Conservation (phyloP, 306 rosid species). For the Dryas alaskensis region DNA sequence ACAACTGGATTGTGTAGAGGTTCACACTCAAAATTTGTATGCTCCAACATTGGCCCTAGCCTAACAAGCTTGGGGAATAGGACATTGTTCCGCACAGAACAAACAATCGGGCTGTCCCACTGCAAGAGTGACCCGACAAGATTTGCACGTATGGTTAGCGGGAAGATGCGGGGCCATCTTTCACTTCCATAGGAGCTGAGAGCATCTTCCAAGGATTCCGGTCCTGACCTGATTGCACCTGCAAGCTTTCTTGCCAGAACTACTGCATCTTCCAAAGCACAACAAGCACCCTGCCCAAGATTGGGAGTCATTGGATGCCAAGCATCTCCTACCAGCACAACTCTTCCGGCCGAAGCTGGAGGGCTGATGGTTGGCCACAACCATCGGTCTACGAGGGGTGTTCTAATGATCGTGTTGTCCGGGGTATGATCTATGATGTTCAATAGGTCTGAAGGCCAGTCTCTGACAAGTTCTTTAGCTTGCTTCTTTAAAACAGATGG, state of each 20-base stretch:
- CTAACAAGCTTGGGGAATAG: conserved; percentile 69
- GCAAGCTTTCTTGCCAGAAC: conserved; percentile 68
- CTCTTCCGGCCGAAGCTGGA: conserved; percentile 57
- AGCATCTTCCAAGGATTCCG: conserved; percentile 51
- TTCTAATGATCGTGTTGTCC: conserved; percentile 52
- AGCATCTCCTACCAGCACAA: conserved; percentile 83
- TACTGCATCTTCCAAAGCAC: conserved; percentile 87
- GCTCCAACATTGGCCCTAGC: conserved; percentile 72
- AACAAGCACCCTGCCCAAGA: conserved; percentile 94
- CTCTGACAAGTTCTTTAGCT: conserved; percentile 57
- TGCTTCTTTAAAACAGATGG: conserved; percentile 48
- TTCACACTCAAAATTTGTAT: conserved; percentile 64
- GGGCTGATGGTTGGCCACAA: conserved; percentile 80
- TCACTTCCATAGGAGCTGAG: conserved; percentile 57
- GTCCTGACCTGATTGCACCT: conserved; percentile 46
- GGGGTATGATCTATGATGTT: conserved; percentile 62
- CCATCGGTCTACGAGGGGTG: conserved; percentile 87
- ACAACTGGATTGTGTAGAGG: conserved; percentile 27
- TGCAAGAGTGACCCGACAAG: conserved; percentile 69
- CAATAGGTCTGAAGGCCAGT: conserved; percentile 59
- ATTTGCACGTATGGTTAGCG: conserved; percentile 71
- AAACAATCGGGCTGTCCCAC: conserved; percentile 70
- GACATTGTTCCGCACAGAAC: conserved; percentile 65
- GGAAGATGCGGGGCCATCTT: conserved; percentile 77
- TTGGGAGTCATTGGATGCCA: conserved; percentile 99